Conservation (phyloP, 768 basidiomycete genomes). For the Crepidotus variabilis region DNA sequence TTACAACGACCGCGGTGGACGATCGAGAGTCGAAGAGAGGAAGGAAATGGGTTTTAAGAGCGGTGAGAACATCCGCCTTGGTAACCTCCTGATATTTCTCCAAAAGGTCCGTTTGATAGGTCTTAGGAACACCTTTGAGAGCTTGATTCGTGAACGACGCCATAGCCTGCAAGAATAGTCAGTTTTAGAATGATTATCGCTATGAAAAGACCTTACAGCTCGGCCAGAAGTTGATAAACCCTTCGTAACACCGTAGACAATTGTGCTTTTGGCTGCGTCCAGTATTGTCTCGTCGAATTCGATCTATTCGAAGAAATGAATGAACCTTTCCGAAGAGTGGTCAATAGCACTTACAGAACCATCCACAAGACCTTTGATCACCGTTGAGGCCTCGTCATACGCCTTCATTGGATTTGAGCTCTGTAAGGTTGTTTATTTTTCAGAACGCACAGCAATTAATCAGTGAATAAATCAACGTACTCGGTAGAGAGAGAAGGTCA, state of each 20-base stretch:
- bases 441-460: not conserved
- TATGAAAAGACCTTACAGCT: conserved; percentile 53
- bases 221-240: conserved; percentile 81
- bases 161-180: conserved; percentile 49
- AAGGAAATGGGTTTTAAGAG: conserved; percentile 71
- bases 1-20: conserved; percentile 79
- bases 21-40: conserved; percentile 78
- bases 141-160: conserved; percentile 89
- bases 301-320: conserved; percentile 46
- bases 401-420: conserved; percentile 79
- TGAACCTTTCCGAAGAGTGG: not conserved
- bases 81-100: conserved; percentile 78
- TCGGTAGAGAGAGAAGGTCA: conserved; percentile 76
- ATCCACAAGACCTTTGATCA: conserved; percentile 77
- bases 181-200: conserved; percentile 1
- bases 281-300: conserved; percentile 74
- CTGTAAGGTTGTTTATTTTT: conserved; percentile 31
- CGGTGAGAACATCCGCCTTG: conserved; percentile 68
- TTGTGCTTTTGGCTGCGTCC: conserved; percentile 88
- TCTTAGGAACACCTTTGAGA: conserved; percentile 77
- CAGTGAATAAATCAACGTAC: conserved; percentile 28
- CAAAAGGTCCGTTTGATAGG: conserved; percentile 72
- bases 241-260: conserved; percentile 81
- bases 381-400: conserved; percentile 73
- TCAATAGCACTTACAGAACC: conserved; percentile 58